Evolutionary conservation across 2,329 filamentous ascomycete genomes (phyloP), one percentile per base, ranked within the genome.

Genomic region (Curvularia sp.): DNA sequence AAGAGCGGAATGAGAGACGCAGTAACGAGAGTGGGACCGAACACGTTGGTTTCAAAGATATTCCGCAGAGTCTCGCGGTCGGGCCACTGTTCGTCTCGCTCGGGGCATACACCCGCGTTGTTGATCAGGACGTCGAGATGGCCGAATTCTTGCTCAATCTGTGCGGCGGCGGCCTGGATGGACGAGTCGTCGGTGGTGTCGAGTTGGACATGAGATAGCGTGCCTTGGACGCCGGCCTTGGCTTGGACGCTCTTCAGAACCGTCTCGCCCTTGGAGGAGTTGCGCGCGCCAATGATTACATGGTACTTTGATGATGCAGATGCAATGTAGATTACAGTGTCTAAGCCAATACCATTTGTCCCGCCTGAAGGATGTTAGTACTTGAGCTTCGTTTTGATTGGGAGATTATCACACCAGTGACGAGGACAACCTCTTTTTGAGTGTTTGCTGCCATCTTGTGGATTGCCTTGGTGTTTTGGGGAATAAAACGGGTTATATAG

Each of bases 51-150:
- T 28, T 79, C 70, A 30, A 79, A 70, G 8, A 58, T 64, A 2
- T 49, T 53, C 18, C 67, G 67, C 2, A 76, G 48, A 8, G 36
- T 39, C 0, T 61, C 60, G 13, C 72, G 72, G 10, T 57, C 45
- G 3, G 57, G 50, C 60, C 60, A 67, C 30, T 50, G 34, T 1
- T 27, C 53, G 3, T 57, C 48, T 15, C 39, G 36, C 32, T 68
- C 58, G 5, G 38, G 41, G 21, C 79, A 77, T 4, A 85, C 78
- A 18, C 91, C 92, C 28, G 93, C 92, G 76, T 96, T 96, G 83
- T 96, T 96, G 80, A 96, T 80, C 38, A 96, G 80, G 55, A 96
- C 90, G 78, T 96, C 91, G 69, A 96, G 84, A n/a, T 59, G 65
- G 36, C 64, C 66, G 28, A 66, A 74, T 4, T 71, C 66, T 9